Evolutionary conservation across 2,329 filamentous ascomycete genomes (phyloP).

Genomic region (Aspergillus fumigatus): DNA sequence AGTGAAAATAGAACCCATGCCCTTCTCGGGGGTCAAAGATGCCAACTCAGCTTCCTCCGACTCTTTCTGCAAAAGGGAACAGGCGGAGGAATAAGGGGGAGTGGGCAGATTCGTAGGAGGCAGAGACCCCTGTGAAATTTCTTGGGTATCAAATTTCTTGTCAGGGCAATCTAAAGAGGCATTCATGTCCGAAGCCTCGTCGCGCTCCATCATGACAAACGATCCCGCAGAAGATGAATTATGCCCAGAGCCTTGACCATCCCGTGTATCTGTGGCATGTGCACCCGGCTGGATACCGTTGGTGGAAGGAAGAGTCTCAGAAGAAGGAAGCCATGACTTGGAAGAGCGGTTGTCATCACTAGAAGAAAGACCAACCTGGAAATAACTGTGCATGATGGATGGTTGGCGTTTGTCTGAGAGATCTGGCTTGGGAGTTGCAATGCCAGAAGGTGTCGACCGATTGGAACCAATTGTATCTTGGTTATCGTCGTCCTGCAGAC

Average conservation of each 20-base stretch:
- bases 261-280: constrained; percentile 19
- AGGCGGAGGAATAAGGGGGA: constrained; percentile 41
- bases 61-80: constrained; percentile 42
- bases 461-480: constrained; percentile 57
- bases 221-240: constrained; percentile 36
- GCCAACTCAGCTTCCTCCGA: constrained; percentile 39
- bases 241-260: constrained; percentile 21
- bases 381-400: constrained; percentile 91
- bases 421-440: constrained; percentile 91
- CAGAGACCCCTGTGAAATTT: constrained; percentile 26
- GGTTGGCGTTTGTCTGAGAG: constrained; percentile 91
- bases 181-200: constrained; percentile 27
- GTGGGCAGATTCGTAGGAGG: constrained; percentile 37
- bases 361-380: constrained; percentile 96
- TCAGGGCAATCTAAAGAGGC: constrained; percentile 24
- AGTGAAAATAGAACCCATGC: constrained; percentile 39
- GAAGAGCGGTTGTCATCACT: constrained; percentile 58
- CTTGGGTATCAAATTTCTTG: constrained; percentile 21
- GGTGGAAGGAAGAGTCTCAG: constrained; percentile 23
- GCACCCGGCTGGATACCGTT: constrained; percentile 22
- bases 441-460: constrained; percentile 81
- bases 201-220: constrained; percentile 40
- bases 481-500: constrained; percentile 37
- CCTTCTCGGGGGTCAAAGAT: constrained; percentile 34
- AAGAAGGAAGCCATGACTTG: constrained; percentile 37